Conservation (phyloP, 2,329 filamentous ascomycete genomes). For the Fusarium falciforme region DNA sequence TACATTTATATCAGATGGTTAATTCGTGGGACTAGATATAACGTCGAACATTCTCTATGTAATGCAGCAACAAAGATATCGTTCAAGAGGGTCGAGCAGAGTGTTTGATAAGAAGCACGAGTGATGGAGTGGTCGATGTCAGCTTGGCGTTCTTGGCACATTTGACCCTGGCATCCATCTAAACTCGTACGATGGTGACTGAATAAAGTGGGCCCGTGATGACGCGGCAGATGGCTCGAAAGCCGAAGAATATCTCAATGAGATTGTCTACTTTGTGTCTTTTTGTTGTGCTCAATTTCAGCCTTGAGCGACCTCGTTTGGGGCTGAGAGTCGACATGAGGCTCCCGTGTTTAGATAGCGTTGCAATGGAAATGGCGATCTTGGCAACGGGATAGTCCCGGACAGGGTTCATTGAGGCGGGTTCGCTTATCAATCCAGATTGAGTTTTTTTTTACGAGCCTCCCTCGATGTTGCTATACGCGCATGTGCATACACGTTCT, state of each 20-base stretch:
- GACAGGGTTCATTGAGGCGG: background rate
- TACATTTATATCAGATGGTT: background rate
- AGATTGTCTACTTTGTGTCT: background rate
- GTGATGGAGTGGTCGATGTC: background rate
- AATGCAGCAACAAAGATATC: background rate
- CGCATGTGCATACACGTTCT: background rate
- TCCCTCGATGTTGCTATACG: background rate
- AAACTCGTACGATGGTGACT: background rate
- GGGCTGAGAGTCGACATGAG: background rate
- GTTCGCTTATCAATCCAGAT: background rate
- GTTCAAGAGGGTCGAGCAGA: background rate
- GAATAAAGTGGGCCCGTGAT: background rate
- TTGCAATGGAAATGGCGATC: background rate
- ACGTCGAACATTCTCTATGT: conserved; percentile 10
- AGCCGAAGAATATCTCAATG: background rate
- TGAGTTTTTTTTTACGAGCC: background rate
- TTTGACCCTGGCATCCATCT: background rate
- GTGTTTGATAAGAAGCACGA: background rate
- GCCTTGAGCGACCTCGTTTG: background rate
- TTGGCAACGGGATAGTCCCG: background rate
- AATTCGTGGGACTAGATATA: background rate
- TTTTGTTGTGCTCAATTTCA: background rate
- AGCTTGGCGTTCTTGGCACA: background rate
- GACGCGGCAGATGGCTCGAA: background rate
- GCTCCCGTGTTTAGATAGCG: background rate